Evolutionary conservation across 176 grass and related monocot species (phyloP).

Genomic region (Oryza punctata): DNA sequence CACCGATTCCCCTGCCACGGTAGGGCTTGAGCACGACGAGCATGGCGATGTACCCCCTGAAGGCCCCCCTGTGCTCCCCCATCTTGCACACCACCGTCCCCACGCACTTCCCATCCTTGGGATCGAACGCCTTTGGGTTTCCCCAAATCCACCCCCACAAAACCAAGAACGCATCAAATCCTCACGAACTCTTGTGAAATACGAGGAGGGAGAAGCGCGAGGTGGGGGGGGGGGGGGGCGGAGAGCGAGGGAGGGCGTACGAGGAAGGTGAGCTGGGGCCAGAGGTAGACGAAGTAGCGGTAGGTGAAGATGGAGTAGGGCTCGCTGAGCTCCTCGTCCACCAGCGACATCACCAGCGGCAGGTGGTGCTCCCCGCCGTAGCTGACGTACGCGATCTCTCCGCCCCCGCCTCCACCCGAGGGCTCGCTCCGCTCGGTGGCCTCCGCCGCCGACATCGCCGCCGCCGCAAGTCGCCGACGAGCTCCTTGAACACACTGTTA

Average conservation of each 20-base stretch:
- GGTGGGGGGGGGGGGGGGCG: neutral
- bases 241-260: slow-evolving; percentile 47
- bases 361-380: slow-evolving; percentile 98
- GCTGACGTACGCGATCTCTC: slow-evolving; percentile 70
- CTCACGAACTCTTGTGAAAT: neutral
- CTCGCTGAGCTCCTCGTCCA: slow-evolving; percentile 98
- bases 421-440: neutral
- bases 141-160: neutral
- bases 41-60: slow-evolving; percentile 94
- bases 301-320: slow-evolving; percentile 99
- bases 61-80: slow-evolving; percentile 76
- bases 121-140: slow-evolving; percentile 45
- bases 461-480: neutral
- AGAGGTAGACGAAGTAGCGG: slow-evolving; percentile 97
- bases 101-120: slow-evolving; percentile 69
- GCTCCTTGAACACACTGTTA: neutral
- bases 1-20: slow-evolving; percentile 87
- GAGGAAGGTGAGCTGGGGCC: slow-evolving; percentile 93
- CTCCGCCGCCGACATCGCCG: slow-evolving; percentile 34
- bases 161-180: slow-evolving; percentile 23
- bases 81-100: slow-evolving; percentile 98
- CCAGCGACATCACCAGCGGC: slow-evolving; percentile 85
- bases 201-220: neutral
- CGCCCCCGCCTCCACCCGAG: neutral
- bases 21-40: slow-evolving; percentile 92